Evolutionary conservation across 2,329 filamentous ascomycete species (phyloP), one percentile per base, ranked within the genome.

Genomic region (Exserohilum turcica): DNA sequence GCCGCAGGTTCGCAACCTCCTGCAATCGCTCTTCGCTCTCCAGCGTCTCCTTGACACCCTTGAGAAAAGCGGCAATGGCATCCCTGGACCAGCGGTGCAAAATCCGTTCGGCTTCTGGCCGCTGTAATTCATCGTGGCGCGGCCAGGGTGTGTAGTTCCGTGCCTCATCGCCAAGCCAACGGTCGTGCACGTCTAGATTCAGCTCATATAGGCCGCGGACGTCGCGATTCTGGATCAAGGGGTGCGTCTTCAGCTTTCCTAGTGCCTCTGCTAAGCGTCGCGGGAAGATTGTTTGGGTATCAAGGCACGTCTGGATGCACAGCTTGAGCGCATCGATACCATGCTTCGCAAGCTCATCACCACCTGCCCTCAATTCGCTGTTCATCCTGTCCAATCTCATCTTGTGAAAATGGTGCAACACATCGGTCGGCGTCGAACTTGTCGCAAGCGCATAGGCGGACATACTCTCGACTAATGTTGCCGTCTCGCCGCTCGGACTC

Each of bases 141-240:
- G 95, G 89, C 77, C 91, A 96, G 0, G 92, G 92, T 0, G 87
- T 93, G 69, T 95, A 97, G 60, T 88, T 89, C 40, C 84, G 85
- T 36, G 96, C 89, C 55, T 95, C 91, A 6, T 92, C 86, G 15
- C 89, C 83, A 57, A 94, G 89, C 89, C 92, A 96, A 16, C 82
- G 82, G 59, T 87, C 85, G 65, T 91, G 86, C 8, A 94, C 77
- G 67, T 96, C 91, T 21, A 97, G 77, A 31, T 89, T 84, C 10
- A 96, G 77, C 13, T 87, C 88, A 59, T 90, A 85, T 1, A 94
- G 74, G 1, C 78, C 75, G 48, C 82, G 81, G 15, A 97, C 78
- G 1, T 86, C 81, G 1, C 81, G 74, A 68, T 95, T 90, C n/a
- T 85, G 84, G 3, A 97, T 76, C 10, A 97, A 78, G 0, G 88